Conservation (phyloP, 2,329 filamentous ascomycete species). For the Calonectria honghensis region DNA sequence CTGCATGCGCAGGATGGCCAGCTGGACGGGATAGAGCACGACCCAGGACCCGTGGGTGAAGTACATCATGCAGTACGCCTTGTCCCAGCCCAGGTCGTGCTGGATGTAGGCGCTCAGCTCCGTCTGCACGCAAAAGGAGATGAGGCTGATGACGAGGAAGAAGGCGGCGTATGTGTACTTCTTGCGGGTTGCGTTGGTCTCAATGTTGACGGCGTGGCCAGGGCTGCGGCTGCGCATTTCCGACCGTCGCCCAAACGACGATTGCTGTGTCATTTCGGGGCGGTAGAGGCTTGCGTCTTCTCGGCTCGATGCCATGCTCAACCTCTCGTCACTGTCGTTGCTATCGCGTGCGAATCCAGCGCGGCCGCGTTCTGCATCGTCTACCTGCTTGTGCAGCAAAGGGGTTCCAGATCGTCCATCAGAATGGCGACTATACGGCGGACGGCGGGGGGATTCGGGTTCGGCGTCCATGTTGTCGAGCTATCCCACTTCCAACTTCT, state of each 20-base stretch:
- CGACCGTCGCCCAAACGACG: constrained; percentile 68
- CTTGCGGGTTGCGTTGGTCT: constrained; percentile 74
- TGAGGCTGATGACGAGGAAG: constrained; percentile 87
- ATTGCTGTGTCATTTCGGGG: constrained; percentile 53
- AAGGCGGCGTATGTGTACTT: constrained; percentile 92
- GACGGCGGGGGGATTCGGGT: constrained; percentile 58
- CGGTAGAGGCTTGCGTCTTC: constrained; percentile 52
- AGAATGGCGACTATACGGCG: constrained; percentile 67
- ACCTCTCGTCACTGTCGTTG: constrained; percentile 43
- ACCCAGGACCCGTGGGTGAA: constrained; percentile 97
- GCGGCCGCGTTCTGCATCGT: constrained; percentile 57
- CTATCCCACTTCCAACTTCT: constrained; percentile 53
- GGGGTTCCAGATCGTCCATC: constrained; percentile 68
- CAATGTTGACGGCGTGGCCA: constrained; percentile 64
- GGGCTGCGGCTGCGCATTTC: constrained; percentile 87
- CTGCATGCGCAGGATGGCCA: constrained; percentile 86
- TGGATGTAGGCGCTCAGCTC: constrained; percentile 97
- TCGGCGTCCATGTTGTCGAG: constrained; percentile 65
- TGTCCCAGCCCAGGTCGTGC: constrained; percentile 93
- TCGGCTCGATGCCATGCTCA: constrained; percentile 50
- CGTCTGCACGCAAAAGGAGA: constrained; percentile 95
- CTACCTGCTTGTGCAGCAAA: constrained; percentile 61
- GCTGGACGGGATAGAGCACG: constrained; percentile 89
- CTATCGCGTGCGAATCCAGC: constrained; percentile 42
- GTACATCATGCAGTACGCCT: constrained; percentile 99